phyloP scores from a whole-genome alignment of 805 yeast genomes.

The Blastobotrys americana region DNA sequence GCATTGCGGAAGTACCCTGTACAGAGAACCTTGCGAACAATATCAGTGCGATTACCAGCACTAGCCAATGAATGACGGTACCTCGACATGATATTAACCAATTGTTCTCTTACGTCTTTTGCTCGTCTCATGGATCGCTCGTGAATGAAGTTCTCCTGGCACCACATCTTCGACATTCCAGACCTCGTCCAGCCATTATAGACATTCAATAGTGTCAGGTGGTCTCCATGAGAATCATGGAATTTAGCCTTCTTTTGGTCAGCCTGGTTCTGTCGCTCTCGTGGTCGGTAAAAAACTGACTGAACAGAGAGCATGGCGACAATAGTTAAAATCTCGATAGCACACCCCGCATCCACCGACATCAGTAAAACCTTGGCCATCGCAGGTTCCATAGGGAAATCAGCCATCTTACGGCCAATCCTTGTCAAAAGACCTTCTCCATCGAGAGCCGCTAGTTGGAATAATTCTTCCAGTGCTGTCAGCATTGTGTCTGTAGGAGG shows the following conservation, averaged over 20 bases:
- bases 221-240: constrained; percentile 60
- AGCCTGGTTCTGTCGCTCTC: constrained; percentile 52
- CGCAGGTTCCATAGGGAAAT: constrained; percentile 88
- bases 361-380: constrained; percentile 67
- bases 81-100: constrained; percentile 42
- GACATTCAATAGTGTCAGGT: constrained; percentile 62
- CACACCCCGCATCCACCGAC: constrained; percentile 54
- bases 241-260: constrained; percentile 57
- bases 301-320: constrained; percentile 81
- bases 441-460: constrained; percentile 79
- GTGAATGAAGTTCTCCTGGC: constrained; percentile 75
- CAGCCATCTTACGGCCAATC: constrained; percentile 79
- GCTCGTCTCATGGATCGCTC: constrained; percentile 64
- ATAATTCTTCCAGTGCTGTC: constrained; percentile 72
- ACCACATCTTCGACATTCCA: constrained; percentile 71
- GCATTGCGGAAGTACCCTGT: constrained; percentile 66
- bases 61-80: constrained; percentile 27
- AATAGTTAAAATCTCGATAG: constrained; percentile 62
- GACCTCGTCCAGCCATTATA: constrained; percentile 70
- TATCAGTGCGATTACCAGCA: constrained; percentile 28
- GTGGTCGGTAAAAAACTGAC: constrained; percentile 62
- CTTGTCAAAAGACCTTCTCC: constrained; percentile 70
- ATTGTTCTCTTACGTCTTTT: constrained; percentile 62
- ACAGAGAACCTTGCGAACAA: constrained; percentile 48
- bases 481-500: constrained; percentile 71